Base-by-base conservation (phyloP, 768 basidiomycete genomes). In the Tulasnella sp. region DNA sequence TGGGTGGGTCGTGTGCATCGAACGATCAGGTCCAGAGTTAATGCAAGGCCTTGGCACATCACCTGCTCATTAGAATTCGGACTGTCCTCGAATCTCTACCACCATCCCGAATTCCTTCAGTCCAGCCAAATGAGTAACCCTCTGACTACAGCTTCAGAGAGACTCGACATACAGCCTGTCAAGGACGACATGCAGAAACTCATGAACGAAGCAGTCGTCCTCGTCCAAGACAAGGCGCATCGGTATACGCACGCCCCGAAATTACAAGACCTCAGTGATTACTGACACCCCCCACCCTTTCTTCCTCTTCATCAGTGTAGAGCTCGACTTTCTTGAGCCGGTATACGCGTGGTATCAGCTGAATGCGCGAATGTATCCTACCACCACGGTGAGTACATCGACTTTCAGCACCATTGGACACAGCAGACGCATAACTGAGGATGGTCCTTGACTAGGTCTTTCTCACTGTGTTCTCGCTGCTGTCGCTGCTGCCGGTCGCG, bases 171-270 rank as follows among this genome's bases (percentile, higher is more conserved):
- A 38, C 34, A 38, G 15, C 34, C 34, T 38, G 34, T 38, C 7
- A 38, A 15, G 43, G 54, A 56, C 21, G 54, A 56, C 25, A 56
- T 56, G 54, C 54, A 56, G 54, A 44, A 56, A 30, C 19, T 56
- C 27, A 56, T 56, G 54, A 46, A 56, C 38, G 54, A 56, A n/a
- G 54, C 54, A 4, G 54, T 56, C 54, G 44, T 46, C 11, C 34
- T 56, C 38, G 54, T 56, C 42, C 41, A 42, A 43, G 54, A 43
- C 42, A 19, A 56, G 43, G 54, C 54, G 34, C 11, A 29, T 24
- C 34, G 54, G 54, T 56, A 19, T 21, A n/a, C 25, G 15, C 29
- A 51, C 9, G 3, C 49, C 25, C 38, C 25, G 49, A 12, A 30
- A 30, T 51, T 27, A 51, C 49, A 10, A 24, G 49, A 19, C n/a